Conservation (phyloP, 441 rosid species). For the Mallotus repandus region DNA sequence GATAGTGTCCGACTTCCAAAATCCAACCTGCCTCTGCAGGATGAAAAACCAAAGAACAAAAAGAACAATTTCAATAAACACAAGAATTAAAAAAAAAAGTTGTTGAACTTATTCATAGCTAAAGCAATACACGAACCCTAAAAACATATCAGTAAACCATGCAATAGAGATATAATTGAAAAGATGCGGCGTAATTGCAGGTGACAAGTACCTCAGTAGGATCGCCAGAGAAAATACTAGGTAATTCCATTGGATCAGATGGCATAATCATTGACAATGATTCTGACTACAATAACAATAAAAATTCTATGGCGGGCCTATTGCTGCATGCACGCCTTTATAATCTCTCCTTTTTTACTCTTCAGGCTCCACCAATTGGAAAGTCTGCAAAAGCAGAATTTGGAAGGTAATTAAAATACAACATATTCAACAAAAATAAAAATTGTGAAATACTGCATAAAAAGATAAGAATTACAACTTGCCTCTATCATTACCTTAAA, state of each 20-base stretch:
- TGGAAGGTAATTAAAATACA: neutral
- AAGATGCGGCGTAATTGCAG: conserved; percentile 12
- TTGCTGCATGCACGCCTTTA: conserved; percentile 12
- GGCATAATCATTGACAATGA: conserved; percentile 34
- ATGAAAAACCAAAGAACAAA: conserved; percentile 9
- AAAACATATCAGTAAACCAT: conserved; percentile 4
- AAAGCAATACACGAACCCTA: neutral
- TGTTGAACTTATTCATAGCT: no score
- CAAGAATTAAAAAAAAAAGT: no score
- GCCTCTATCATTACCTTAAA: neutral
- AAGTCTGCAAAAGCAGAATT: conserved; percentile 23
- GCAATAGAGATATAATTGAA: conserved; percentile 2
- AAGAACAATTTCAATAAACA: neutral
- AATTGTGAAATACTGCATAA: neutral
- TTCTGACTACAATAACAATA: no score
- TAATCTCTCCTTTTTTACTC: neutral
- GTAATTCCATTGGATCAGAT: conserved; percentile 38
- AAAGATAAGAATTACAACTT: conserved; percentile 16
- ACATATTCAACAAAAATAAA: neutral
- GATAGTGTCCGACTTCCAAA: conserved; percentile 44
- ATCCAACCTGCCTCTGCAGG: conserved; percentile 48
- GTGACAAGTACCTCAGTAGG: conserved; percentile 38
- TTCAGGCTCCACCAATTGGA: neutral
- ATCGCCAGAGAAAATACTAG: conserved; percentile 40
- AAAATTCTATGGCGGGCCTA: neutral